Evolutionary conservation across 768 basidiomycete species (phyloP), one percentile per base, ranked within the genome.

Genomic region (Phylloporus sp.): DNA sequence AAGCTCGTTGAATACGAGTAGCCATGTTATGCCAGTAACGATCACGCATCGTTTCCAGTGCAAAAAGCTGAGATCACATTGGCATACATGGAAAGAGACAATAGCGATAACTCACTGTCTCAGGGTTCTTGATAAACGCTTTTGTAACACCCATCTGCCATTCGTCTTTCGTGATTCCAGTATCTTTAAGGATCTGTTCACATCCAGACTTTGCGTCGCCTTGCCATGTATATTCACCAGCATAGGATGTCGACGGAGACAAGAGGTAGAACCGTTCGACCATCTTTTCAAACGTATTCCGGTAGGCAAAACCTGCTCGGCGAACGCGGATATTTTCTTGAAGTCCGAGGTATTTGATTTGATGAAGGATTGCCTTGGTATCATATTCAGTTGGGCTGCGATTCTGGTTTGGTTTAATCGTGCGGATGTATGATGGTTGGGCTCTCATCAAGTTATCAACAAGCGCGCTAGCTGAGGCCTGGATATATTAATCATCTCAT

Each of bases 11-110:
- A 46, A 99, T 99, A 40, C 97, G 87, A 23, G 73, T 82, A 0
- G 97, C 97, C 97, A 99, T 99, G 70, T 97, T 98, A 70, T 99
- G 97, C 97, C 97, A 99, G 70, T 98, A 99, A 47, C 90, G 84
- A 67, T 99, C 97, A 46, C 97, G 86, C 92, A 98, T 98, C 7
- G 92, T 95, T 74, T 99, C 97, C 50, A 99, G 75, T 12, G 95
- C 97, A 68, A 99, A 99, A 20, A 99, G 81, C 92, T 97, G 51
- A 7, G 45, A 45, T 40, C 48, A 44, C n/a, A 42, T 52, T 28
- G 29, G 18, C 9, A 26, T 10, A n/a, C 40, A 7, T 18, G 32
- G n/a, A n/a, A 35, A 43, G 29, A 27, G 43, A 51, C 43, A 29
- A 31, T 22, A 23, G 39, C 16, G 22, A 28, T 36, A 12, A 65